Conservation (phyloP, 2,329 filamentous ascomycete genomes). For the Penicillium sp. region DNA sequence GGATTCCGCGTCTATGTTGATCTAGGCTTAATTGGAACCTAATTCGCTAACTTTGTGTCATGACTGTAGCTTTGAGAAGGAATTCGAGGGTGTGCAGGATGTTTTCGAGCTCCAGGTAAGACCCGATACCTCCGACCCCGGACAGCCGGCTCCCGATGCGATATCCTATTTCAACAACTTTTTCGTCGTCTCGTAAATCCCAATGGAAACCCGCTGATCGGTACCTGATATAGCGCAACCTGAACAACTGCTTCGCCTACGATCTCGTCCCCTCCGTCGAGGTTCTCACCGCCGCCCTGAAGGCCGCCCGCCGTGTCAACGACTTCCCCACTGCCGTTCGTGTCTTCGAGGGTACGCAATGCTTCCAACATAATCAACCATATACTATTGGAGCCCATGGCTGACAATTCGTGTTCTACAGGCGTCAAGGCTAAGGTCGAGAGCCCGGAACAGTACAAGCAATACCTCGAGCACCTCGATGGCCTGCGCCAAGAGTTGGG, state of each 20-base stretch:
- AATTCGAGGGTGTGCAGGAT: conserved; percentile 95
- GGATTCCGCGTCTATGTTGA: conserved; percentile 6
- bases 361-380: neutral
- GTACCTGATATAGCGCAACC: conserved; percentile 62
- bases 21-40: conserved; percentile 16
- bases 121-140: conserved; percentile 16
- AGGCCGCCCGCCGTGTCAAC: conserved; percentile 91
- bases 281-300: conserved; percentile 85
- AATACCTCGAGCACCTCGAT: conserved; percentile 89
- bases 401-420: conserved; percentile 37
- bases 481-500: conserved; percentile 89
- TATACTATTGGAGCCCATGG: neutral
- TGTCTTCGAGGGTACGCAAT: conserved; percentile 85
- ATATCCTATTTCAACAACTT: conserved; percentile 7
- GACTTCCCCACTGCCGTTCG: conserved; percentile 97
- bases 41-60: conserved; percentile 37
- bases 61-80: conserved; percentile 86
- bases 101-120: conserved; percentile 99
- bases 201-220: conserved; percentile 12
- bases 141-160: conserved; percentile 12
- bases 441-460: conserved; percentile 96
- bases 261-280: conserved; percentile 94
- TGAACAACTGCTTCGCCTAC: conserved; percentile 99
- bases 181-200: neutral
- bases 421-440: conserved; percentile 99